These are phyloP conservation scores for Smittium culicis DNA, from an alignment of 371 early-diverging fungal genomes.

Conservation along the genomic window DNA sequence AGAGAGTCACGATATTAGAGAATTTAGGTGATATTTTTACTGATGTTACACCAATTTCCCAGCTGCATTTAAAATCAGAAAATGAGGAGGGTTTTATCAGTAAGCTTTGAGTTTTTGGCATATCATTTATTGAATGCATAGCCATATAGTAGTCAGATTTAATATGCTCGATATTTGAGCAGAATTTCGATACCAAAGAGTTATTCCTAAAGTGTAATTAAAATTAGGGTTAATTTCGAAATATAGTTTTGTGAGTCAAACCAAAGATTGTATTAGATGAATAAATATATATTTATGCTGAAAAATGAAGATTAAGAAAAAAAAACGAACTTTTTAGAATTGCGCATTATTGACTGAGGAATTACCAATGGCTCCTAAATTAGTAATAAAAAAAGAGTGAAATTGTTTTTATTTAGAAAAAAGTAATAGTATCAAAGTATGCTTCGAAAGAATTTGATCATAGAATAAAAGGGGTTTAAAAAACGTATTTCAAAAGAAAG, in stretches of 20 bases:
- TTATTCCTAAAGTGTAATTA: neutral
- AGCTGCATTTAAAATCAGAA: too few species aligned
- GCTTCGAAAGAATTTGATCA: too few species aligned
- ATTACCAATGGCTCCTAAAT: too few species aligned
- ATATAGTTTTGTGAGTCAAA: neutral
- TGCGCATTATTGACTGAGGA: too few species aligned
- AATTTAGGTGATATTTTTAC: neutral
- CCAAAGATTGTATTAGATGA: neutral
- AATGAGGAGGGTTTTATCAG: neutral
- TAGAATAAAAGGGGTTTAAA: too few species aligned
- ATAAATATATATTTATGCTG: neutral
- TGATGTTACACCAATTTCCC: neutral
- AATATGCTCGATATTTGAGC: neutral
- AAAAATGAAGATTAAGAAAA: neutral
- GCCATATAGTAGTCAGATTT: neutral
- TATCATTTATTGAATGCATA: neutral
- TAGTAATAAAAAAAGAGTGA: too few species aligned
- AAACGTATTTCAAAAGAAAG: too few species aligned
- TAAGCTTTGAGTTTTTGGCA: neutral
- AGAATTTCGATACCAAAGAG: neutral
- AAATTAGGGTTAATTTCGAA: neutral
- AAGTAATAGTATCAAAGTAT: too few species aligned
- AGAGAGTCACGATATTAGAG: neutral
- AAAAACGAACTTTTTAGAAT: neutral
- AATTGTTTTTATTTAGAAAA: too few species aligned